Evolutionary conservation across 2,329 filamentous ascomycete species (phyloP), one percentile per base, ranked within the genome.

Genomic region (Colletotrichum eleusines): DNA sequence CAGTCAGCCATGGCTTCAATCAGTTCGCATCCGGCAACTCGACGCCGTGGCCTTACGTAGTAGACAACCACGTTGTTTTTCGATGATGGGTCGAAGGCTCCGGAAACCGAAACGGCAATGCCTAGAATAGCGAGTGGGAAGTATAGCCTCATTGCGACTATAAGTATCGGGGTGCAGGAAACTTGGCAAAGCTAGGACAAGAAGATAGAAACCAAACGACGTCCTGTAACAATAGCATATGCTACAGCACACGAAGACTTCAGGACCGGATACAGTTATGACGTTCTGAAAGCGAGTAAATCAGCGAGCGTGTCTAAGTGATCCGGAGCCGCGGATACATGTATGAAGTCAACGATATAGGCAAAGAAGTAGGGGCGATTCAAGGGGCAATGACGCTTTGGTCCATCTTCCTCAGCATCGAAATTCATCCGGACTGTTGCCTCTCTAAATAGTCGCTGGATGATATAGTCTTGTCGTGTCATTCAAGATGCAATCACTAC

Each of bases 61-160:
- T 84, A 85, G 5, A 84, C 77, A 9, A 78, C 82, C 42, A 84
- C 76, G 72, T 84, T 84, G 50, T 77, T 77, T 63, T 81, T 80
- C 0, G 79, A 79, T 5, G 63, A 73, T 38, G 76, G 73, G 66
- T 77, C 75, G 71, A 82, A 82, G 9, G 40, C 46, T 20, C 40
- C 70, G 0, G 54, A 63, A 46, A 61, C 1, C 38, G 53, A 53
- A 11, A 67, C 42, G 44, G 46, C 65, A 20, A 65, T 16, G 42
- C 65, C 40, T 1, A 73, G 23, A 16, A 63, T 44, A 14, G 54
- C 48, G 40, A 72, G 18, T 33, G 1, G 5, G 1, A 53, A 31
- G 8, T 16, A 44, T 5, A 42, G 46, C 35, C 33, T 38, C 53
- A 57, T 57, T 11, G 14, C n/a, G n/a, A 18, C 14, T 14, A 12